A percentile compares a stretch with the other conserved stretches of the same genome.
Conservation (phyloP, 1,284 basidiomycete genomes). For the Ganoderma lingzhi region DNA sequence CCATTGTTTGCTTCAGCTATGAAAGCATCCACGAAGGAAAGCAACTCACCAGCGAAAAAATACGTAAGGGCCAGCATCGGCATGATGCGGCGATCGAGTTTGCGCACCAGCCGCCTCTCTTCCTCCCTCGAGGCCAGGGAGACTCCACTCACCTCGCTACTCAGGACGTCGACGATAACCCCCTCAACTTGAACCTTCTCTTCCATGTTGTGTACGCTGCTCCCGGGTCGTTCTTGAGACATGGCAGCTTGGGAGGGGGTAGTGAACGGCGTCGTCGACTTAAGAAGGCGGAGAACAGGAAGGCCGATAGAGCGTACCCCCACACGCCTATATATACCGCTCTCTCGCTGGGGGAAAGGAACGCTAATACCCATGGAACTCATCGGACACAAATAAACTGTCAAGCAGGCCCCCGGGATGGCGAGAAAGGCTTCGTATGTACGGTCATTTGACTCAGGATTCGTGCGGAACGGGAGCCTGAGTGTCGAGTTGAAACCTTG, state of each 20-base stretch:
- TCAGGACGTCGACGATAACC: neutral
- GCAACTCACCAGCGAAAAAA: constrained; percentile 70
- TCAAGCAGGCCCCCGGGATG: neutral
- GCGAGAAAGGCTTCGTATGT: neutral
- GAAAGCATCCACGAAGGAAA: neutral
- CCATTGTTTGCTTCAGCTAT: neutral
- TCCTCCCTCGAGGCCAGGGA: constrained; percentile 36
- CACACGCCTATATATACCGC: constrained; percentile 4
- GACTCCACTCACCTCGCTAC: no score
- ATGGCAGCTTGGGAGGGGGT: neutral
- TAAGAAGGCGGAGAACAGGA: neutral
- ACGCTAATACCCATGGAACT: neutral
- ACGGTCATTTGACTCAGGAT: neutral
- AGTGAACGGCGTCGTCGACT: neutral
- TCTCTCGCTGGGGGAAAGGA: neutral
- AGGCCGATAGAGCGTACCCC: neutral
- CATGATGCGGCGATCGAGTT: constrained; percentile 68
- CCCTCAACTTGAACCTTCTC: neutral
- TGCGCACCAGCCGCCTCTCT: constrained; percentile 63
- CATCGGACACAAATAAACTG: neutral
- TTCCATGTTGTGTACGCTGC: neutral
- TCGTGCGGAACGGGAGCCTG: neutral
- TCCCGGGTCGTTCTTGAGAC: neutral
- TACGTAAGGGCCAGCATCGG: constrained; percentile 73
- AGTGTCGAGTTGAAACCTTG: neutral